Evolutionary conservation across 495 filamentous ascomycete species (phyloP).

Genomic region (Tetracladium marchalianum): DNA sequence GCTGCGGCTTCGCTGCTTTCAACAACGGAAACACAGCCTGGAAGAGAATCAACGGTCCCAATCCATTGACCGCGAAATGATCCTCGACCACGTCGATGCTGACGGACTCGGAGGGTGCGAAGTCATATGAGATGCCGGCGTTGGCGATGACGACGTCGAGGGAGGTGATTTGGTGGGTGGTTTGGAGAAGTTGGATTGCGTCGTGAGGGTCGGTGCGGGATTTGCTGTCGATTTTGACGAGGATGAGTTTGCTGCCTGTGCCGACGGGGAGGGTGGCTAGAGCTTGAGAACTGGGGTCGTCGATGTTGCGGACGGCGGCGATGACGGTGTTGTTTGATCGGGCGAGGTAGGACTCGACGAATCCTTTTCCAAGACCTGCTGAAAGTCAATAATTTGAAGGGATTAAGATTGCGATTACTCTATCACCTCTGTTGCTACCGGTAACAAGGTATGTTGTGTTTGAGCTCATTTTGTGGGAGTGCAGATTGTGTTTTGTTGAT

Average conservation of each 20-base stretch:
- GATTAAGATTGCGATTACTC: too few relatives aligned
- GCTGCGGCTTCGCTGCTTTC: slow-evolving; percentile 12
- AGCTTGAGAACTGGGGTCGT: slow-evolving; percentile 8
- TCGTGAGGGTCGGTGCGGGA: slow-evolving; percentile 18
- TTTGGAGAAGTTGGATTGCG: slow-evolving; percentile 19
- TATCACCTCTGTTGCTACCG: slow-evolving; percentile 3
- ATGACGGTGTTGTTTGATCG: slow-evolving; percentile 38
- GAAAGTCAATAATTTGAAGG: neutral
- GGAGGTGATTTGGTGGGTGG: slow-evolving; percentile 21
- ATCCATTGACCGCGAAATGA: neutral
- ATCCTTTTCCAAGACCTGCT: slow-evolving; percentile 35
- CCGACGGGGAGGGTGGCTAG: slow-evolving; percentile 23
- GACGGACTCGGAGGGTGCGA: slow-evolving; percentile 3
- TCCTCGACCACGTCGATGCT: neutral
- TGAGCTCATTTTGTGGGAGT: neutral
- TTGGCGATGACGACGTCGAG: slow-evolving; percentile 46
- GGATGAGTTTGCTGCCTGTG: slow-evolving; percentile 25
- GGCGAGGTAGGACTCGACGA: slow-evolving; percentile 28
- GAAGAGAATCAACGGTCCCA: slow-evolving; percentile 23
- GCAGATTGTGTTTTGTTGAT: too few relatives aligned
- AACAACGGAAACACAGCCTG: slow-evolving; percentile 27
- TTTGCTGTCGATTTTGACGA: slow-evolving; percentile 33
- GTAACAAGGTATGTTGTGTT: slow-evolving; percentile 5
- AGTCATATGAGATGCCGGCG: slow-evolving; percentile 26
- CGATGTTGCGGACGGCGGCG: slow-evolving; percentile 31